Conservation (phyloP, 768 basidiomycete species). For the Galerina marginata region DNA sequence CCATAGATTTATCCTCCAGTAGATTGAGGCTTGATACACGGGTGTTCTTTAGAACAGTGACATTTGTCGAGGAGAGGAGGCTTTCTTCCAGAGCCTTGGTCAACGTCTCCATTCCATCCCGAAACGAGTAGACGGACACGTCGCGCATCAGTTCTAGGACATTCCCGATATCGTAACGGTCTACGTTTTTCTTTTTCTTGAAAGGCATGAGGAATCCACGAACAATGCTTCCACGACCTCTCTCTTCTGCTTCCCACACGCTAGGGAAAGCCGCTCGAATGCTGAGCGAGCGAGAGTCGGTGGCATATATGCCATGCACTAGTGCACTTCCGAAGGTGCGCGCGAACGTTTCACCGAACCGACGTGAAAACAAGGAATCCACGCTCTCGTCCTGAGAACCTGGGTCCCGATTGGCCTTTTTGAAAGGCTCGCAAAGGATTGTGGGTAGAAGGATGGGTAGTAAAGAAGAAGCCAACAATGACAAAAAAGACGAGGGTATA, state of each 20-base stretch:
- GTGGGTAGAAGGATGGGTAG: conserved; percentile 54
- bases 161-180: conserved; percentile 46
- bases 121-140: conserved; percentile 81
- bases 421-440: conserved; percentile 64
- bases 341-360: conserved; percentile 78
- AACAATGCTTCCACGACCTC: conserved; percentile 73
- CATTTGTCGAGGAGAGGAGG: conserved; percentile 56
- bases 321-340: conserved; percentile 78
- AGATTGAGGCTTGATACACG: conserved; percentile 41
- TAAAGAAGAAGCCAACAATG: conserved; percentile 46
- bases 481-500: conserved; percentile 48
- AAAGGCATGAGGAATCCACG: conserved; percentile 51
- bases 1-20: conserved; percentile 41
- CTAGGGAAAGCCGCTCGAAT: conserved; percentile 78
- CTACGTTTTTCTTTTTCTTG: conserved; percentile 17
- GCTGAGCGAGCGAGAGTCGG: conserved; percentile 78
- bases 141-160: conserved; percentile 52
- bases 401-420: conserved; percentile 44
- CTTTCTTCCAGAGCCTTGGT: conserved; percentile 52
- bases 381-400: conserved; percentile 74
- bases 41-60: conserved; percentile 56
- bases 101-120: conserved; percentile 74
- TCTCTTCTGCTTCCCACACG: conserved; percentile 72
- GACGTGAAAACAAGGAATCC: conserved; percentile 73
- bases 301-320: conserved; percentile 92